phyloP scores from a whole-genome alignment of 2,329 filamentous ascomycete species.

The Onygenales sp. region DNA sequence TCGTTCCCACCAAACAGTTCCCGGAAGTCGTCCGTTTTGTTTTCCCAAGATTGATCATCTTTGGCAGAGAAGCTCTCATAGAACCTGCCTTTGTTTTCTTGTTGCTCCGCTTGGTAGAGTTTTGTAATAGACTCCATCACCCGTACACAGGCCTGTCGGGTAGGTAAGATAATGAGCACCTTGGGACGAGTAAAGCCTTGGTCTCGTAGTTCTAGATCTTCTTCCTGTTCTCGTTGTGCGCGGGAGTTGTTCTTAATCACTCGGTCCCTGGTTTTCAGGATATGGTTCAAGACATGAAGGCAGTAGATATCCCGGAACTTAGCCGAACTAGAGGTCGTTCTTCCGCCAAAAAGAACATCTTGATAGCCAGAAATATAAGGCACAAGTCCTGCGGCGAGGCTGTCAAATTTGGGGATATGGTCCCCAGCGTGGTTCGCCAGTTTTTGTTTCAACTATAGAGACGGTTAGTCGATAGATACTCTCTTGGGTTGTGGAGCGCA shows the following conservation, averaged over 20 bases:
- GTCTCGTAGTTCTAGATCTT: constrained; percentile 69
- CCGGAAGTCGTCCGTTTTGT: constrained; percentile 76
- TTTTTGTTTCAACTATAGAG: constrained; percentile 58
- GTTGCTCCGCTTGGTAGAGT: constrained; percentile 73
- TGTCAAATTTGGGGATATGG: constrained; percentile 49
- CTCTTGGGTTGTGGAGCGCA: too few relatives aligned
- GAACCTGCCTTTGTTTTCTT: constrained; percentile 91
- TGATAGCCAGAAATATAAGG: constrained; percentile 71
- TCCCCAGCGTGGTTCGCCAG: constrained; percentile 48
- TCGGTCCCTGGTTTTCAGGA: constrained; percentile 84
- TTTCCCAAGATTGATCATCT: constrained; percentile 57
- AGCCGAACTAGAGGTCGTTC: constrained; percentile 59
- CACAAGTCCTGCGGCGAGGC: constrained; percentile 55
- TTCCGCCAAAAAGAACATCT: constrained; percentile 67
- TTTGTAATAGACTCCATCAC: constrained; percentile 68
- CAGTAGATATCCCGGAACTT: constrained; percentile 63
- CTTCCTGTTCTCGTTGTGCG: constrained; percentile 56
- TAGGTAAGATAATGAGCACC: constrained; percentile 81
- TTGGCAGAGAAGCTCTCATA: constrained; percentile 68
- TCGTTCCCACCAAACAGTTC: constrained; percentile 91
- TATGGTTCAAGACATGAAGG: constrained; percentile 81
- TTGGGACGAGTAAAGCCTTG: constrained; percentile 95
- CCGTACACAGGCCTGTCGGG: constrained; percentile 72
- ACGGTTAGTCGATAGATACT: constrained; percentile 15
- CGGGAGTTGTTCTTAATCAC: constrained; percentile 89